Conservation (phyloP, 345 rosid genomes). For the Lagerstroemia speciosa region DNA sequence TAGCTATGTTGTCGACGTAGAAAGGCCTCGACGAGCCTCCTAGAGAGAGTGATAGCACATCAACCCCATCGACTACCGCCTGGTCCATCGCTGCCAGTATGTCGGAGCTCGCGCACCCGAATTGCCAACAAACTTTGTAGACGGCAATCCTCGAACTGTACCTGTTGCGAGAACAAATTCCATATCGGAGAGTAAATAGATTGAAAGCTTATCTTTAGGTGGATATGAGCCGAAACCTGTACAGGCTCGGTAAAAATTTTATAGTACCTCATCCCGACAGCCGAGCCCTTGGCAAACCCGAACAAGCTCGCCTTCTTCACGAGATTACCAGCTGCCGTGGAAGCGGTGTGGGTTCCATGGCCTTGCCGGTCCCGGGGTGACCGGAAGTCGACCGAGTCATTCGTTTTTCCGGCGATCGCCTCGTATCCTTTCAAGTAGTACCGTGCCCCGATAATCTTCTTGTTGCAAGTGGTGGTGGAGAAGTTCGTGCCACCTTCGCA, state of each 20-base stretch:
- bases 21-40: slow-evolving; percentile 53
- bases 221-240: too few relatives aligned
- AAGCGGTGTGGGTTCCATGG: slow-evolving; percentile 84
- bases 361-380: slow-evolving; percentile 68
- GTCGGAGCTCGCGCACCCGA: slow-evolving; percentile 54
- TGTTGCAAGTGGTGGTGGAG: slow-evolving; percentile 48
- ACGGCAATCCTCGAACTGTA: slow-evolving; percentile 59
- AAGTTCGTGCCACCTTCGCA: slow-evolving; percentile 63
- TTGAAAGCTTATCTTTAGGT: too few relatives aligned
- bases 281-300: slow-evolving; percentile 52
- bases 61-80: slow-evolving; percentile 68
- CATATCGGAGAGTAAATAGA: too few relatives aligned
- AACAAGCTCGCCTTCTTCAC: slow-evolving; percentile 36
- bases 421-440: slow-evolving; percentile 56
- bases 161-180: too few relatives aligned
- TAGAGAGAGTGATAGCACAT: slow-evolving; percentile 63
- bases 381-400: slow-evolving; percentile 40
- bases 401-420: slow-evolving; percentile 33
- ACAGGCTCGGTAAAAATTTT: too few relatives aligned
- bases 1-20: slow-evolving; percentile 41
- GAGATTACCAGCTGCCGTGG: slow-evolving; percentile 59
- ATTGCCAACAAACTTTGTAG: slow-evolving; percentile 64
- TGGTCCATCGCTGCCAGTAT: slow-evolving; percentile 57
- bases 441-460: slow-evolving; percentile 68
- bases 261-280: slow-evolving; percentile 61